Percentiles rank a stretch among this genome's conserved stretches.
These are phyloP conservation scores for Sphaerobolus stellatus DNA, from an alignment of 1,284 basidiomycete genomes.

Conservation along the genomic window DNA sequence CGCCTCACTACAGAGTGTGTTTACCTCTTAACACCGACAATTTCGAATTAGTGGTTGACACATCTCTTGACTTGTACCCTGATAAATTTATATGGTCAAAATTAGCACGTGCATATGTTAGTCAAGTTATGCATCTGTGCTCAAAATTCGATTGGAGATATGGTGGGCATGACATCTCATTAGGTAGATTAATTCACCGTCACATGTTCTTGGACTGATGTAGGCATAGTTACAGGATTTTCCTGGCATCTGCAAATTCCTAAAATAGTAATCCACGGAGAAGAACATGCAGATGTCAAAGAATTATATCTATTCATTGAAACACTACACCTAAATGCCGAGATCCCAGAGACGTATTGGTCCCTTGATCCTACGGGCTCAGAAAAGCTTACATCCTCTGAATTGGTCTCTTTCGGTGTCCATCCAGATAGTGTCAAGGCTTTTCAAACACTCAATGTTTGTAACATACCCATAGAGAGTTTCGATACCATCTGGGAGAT, in stretches of 20 bases:
- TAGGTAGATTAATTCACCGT: too few relatives aligned
- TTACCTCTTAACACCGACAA: background rate
- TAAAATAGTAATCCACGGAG: too few relatives aligned
- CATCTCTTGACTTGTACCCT: background rate
- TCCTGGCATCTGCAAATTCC: background rate
- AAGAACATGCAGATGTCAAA: background rate
- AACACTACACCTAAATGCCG: background rate
- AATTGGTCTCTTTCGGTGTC: background rate
- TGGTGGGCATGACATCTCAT: background rate
- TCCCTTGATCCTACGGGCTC: background rate
- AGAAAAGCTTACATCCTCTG: background rate
- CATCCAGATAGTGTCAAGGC: background rate
- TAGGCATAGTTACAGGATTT: background rate
- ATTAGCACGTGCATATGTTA: background rate
- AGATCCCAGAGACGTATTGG: background rate
- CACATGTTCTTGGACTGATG: background rate
- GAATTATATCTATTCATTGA: background rate
- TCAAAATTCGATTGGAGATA: background rate
- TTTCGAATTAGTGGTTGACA: background rate
- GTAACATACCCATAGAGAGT: background rate
- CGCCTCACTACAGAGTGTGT: background rate
- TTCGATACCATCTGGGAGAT: background rate
- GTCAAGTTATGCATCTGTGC: background rate
- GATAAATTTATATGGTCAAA: background rate
- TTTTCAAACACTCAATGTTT: background rate